phyloP scores from a whole-genome alignment of 257 asterid genomes.

The Parsonsia alboflavescens region DNA sequence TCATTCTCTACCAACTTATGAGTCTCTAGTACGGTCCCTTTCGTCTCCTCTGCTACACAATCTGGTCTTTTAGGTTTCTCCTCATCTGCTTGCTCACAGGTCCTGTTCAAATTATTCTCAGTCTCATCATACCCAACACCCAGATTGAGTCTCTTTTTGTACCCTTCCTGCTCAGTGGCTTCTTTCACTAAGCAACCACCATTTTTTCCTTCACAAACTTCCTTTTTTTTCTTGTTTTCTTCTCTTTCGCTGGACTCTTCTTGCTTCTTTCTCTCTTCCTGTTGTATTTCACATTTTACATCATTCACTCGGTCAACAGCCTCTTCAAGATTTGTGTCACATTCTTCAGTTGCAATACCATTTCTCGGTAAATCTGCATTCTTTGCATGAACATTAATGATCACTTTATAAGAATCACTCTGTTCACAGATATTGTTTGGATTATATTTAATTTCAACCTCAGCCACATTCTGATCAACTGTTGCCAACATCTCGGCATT shows the following conservation, averaged over 20 bases:
- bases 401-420: constrained; percentile 26
- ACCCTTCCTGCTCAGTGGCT: constrained; percentile 24
- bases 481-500: constrained; percentile 25
- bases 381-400: constrained; percentile 23
- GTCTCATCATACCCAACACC: constrained; percentile 22
- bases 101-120: constrained; percentile 21
- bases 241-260: constrained; percentile 23
- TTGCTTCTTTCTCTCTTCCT: constrained; percentile 35
- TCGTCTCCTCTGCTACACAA: constrained; percentile 22
- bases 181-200: constrained; percentile 20
- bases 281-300: constrained; percentile 24
- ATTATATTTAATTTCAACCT: constrained; percentile 24
- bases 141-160: constrained; percentile 18
- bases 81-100: constrained; percentile 27
- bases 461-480: constrained; percentile 26
- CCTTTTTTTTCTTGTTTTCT: constrained; percentile 17
- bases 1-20: constrained; percentile 29
- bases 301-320: constrained; percentile 27
- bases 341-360: constrained; percentile 27
- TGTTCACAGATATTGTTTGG: constrained; percentile 18
- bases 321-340: constrained; percentile 28
- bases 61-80: constrained; percentile 17
- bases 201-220: constrained; percentile 19
- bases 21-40: constrained; percentile 20
- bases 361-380: constrained; percentile 22